A percentile compares a stretch with the other conserved stretches of the same genome.
Conservation (phyloP, 257 asterid species). For the Gentiana dahurica region DNA sequence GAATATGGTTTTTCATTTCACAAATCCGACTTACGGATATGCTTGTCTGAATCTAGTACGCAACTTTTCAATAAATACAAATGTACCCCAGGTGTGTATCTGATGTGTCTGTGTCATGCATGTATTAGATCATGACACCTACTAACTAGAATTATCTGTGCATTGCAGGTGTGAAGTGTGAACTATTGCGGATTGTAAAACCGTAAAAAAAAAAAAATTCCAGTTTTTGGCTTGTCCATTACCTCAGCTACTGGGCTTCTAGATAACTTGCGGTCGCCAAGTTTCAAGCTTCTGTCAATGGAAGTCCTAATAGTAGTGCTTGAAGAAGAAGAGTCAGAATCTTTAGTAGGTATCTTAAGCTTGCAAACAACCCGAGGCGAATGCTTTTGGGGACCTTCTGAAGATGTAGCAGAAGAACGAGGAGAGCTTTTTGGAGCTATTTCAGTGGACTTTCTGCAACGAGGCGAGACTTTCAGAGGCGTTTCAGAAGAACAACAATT, state of each 20-base stretch:
- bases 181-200: background rate
- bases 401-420: conserved; percentile 23
- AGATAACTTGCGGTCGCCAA: conserved; percentile 41
- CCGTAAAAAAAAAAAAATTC: no score
- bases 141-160: no score
- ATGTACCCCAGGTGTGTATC: no score
- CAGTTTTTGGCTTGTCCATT: background rate
- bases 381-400: conserved; percentile 21
- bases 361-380: conserved; percentile 76
- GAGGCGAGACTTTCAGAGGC: conserved; percentile 31
- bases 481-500: conserved; percentile 27
- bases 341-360: conserved; percentile 46
- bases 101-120: no score
- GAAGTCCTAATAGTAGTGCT: conserved; percentile 35
- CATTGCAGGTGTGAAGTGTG: no score
- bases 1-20: no score
- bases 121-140: no score
- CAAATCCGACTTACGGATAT: no score
- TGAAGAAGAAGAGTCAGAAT: conserved; percentile 54
- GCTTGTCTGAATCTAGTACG: no score
- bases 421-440: conserved; percentile 25
- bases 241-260: conserved; percentile 63
- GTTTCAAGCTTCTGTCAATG: conserved; percentile 57
- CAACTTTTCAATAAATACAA: no score
- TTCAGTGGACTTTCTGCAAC: conserved; percentile 15